A percentile compares a stretch with the other conserved stretches of the same genome.
phyloP scores from a whole-genome alignment of 345 rosid genomes.

The Rhizophora apiculata region DNA sequence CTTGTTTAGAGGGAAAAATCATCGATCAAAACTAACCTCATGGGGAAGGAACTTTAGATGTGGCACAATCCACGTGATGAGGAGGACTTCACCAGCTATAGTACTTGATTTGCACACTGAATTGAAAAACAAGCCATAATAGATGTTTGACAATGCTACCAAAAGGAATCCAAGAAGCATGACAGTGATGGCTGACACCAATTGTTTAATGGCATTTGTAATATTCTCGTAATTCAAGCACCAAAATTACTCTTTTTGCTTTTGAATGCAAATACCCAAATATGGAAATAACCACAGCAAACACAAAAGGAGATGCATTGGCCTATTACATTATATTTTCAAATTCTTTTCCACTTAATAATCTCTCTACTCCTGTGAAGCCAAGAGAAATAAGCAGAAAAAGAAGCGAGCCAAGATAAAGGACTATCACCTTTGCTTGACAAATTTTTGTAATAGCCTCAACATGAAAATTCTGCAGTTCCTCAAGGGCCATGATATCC shows the following conservation, averaged over 20 bases:
- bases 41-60: conserved; percentile 12
- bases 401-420: neutral
- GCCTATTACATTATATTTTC: too few species aligned
- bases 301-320: too few species aligned
- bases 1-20: too few species aligned
- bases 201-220: too few species aligned
- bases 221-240: too few species aligned
- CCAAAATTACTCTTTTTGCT: too few species aligned
- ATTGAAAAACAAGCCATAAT: conserved; percentile 11
- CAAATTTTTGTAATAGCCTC: conserved; percentile 53
- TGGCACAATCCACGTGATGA: neutral
- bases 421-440: conserved; percentile 44
- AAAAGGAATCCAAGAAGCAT: neutral
- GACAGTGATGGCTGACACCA: too few species aligned
- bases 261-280: too few species aligned
- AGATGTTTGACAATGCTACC: neutral
- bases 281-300: too few species aligned
- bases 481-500: conserved; percentile 46
- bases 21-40: conserved; percentile 29
- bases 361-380: too few species aligned
- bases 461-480: conserved; percentile 54
- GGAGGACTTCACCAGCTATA: conserved; percentile 21
- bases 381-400: neutral
- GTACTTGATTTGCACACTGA: conserved; percentile 39
- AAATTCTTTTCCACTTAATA: too few species aligned